Evolutionary conservation across 345 rosid species (phyloP).

Genomic region (Combretum micranthum): DNA sequence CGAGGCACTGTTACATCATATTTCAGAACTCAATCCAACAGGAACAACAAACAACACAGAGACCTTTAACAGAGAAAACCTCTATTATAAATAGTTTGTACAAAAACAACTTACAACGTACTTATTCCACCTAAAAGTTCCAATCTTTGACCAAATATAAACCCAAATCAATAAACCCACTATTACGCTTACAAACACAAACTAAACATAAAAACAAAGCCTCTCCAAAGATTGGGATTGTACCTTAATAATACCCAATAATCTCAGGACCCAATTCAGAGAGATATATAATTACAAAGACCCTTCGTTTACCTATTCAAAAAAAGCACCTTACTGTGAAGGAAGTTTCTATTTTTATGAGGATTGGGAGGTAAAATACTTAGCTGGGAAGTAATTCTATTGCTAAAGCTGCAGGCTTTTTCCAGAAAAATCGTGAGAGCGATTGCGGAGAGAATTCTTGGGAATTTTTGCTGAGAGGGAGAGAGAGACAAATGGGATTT

Average conservation of each 20-base stretch:
- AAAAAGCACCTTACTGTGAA: no score
- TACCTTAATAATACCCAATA: conserved; percentile 1
- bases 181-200: neutral
- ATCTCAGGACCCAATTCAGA: conserved; percentile 35
- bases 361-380: conserved; percentile 7
- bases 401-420: conserved; percentile 11
- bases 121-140: no score
- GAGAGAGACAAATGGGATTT: no score
- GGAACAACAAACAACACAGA: no score
- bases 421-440: conserved; percentile 13
- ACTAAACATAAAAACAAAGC: neutral
- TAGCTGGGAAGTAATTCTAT: conserved; percentile 15
- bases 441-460: conserved; percentile 3
- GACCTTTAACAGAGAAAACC: no score
- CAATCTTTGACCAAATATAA: no score
- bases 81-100: no score
- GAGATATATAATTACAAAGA: conserved; percentile 9
- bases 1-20: no score
- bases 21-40: no score
- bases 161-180: no score
- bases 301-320: no score
- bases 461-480: conserved; percentile 8
- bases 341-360: conserved; percentile 1
- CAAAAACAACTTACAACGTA: no score
- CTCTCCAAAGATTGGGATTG: conserved; percentile 31